Percentiles rank a stretch among this genome's conserved stretches.
These are phyloP conservation scores for Medicago arabica DNA, from an alignment of 306 rosid species.

Conservation along the genomic window DNA sequence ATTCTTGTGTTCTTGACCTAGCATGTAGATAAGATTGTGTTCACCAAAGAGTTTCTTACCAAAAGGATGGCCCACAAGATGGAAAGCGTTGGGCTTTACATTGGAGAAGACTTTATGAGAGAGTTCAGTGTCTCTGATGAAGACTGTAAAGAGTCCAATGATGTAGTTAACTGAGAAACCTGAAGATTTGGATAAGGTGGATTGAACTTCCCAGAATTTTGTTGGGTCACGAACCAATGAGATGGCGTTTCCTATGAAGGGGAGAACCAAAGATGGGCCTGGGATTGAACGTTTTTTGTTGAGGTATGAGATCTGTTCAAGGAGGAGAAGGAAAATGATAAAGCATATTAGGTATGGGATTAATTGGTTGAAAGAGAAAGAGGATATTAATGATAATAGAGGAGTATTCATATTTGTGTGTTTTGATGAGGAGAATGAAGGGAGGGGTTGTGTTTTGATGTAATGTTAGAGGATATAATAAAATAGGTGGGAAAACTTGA, in stretches of 20 bases:
- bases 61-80: constrained; percentile 84
- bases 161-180: constrained; percentile 82
- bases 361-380: constrained; percentile 24
- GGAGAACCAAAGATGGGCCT: constrained; percentile 66
- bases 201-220: constrained; percentile 77
- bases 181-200: constrained; percentile 58
- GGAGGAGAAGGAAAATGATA: constrained; percentile 49
- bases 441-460: not conserved
- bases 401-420: not conserved
- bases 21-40: constrained; percentile 85
- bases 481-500: constrained; percentile 38
- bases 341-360: constrained; percentile 53
- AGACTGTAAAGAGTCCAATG: constrained; percentile 74
- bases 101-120: constrained; percentile 83
- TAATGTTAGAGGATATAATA: constrained; percentile 10
- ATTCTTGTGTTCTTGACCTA: constrained; percentile 82
- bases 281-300: constrained; percentile 58
- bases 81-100: constrained; percentile 79
- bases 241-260: constrained; percentile 79
- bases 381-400: not conserved
- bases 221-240: constrained; percentile 67
- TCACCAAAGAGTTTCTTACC: constrained; percentile 92
- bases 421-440: not conserved
- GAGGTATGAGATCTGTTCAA: constrained; percentile 74
- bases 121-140: constrained; percentile 78